These are phyloP conservation scores for Salix exigua DNA, from an alignment of 345 rosid species.

Conservation along the genomic window DNA sequence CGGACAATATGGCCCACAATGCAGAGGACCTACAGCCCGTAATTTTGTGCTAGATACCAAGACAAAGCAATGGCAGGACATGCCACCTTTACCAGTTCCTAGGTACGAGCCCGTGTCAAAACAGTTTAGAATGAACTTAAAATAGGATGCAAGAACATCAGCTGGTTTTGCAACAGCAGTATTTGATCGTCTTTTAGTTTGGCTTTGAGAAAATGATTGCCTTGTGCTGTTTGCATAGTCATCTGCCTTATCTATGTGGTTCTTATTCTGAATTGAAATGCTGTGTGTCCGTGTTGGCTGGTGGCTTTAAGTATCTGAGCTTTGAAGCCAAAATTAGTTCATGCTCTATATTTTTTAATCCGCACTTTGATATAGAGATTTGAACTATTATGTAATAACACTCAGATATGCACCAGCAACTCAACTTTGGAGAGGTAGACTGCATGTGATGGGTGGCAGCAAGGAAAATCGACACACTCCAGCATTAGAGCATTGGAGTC, in stretches of 20 bases:
- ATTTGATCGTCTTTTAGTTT: neutral
- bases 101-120: constrained; percentile 46
- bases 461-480: constrained; percentile 88
- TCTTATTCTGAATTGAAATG: neutral
- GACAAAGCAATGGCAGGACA: constrained; percentile 70
- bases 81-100: constrained; percentile 75
- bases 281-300: neutral
- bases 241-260: neutral
- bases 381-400: neutral
- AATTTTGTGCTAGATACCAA: constrained; percentile 82
- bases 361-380: neutral
- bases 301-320: neutral
- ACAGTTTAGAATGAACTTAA: neutral
- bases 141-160: neutral
- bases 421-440: constrained; percentile 95
- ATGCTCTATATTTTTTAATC: neutral
- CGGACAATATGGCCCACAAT: constrained; percentile 95
- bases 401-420: constrained; percentile 97
- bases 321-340: neutral
- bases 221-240: neutral
- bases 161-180: neutral
- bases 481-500: constrained; percentile 83
- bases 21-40: constrained; percentile 83
- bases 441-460: constrained; percentile 99
- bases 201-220: neutral